Base-by-base conservation (phyloP, 306 rosid genomes). In the Prinsepia uniflora region DNA sequence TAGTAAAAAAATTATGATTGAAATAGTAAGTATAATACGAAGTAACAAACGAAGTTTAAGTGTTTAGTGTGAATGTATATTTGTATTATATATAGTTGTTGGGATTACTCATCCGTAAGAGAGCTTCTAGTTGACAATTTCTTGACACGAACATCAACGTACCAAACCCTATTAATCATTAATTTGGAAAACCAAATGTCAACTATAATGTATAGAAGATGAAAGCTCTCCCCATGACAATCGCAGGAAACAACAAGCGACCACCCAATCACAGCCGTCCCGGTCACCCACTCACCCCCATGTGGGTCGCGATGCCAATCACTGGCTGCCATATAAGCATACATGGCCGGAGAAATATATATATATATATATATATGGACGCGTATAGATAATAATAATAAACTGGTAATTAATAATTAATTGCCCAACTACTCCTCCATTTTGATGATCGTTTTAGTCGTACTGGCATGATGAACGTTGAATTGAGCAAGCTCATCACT, bases 211-310 rank as follows among this genome's bases (percentile, higher is more conserved):
- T 12, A 50, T 50, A 8, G 7, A 15, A 14, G 17, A 24, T 24
- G 75, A 50, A 42, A 17, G 59, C 57, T 10, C n/a, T 36, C 47
- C 63, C 8, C 9, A 55, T n/a, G 48, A n/a, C 57, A 49, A 56
- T 63, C 63, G 56, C 43, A 67, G 2, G 43, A 59, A 80, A 47
- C 46, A 76, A 40, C 10, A 60, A 9, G 45, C 2, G 30, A 72
- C 14, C 54, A 42, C 45, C 53, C 67, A 82, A 78, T 78, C 34
- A 22, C 15, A 57, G 44, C 20, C 65, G 42, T 20, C 69, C 80
- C 66, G 81, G 42, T n/a, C n/a, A n/a, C n/a, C n/a, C n/a, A n/a
- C n/a, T 71, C 80, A 77, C 19, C 76, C 69, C 62, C 82, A 77
- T 75, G 84, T 71, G 79, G 72, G 22, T 65, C 73, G 30, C 73